A percentile compares a stretch with the other conserved stretches of the same genome.
phyloP scores from a whole-genome alignment of 2,329 filamentous ascomycete genomes.

The Aspergillus caelatus region DNA sequence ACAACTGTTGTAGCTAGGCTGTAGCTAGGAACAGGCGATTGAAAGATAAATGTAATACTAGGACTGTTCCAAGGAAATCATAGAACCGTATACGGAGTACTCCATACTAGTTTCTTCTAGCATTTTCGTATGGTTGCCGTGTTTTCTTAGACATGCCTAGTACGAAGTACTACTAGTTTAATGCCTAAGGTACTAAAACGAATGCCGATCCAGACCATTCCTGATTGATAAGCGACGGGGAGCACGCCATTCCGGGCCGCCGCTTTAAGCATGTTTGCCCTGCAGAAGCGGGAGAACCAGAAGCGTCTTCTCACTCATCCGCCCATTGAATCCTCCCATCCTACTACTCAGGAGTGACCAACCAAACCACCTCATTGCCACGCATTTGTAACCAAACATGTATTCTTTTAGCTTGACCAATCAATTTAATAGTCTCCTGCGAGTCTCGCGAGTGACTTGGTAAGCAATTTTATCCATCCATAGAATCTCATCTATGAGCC shows the following conservation, averaged over 20 bases:
- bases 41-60: neutral
- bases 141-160: neutral
- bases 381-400: slow-evolving; percentile 16
- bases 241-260: slow-evolving; percentile 35
- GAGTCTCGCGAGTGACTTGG: slow-evolving; percentile 17
- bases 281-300: slow-evolving; percentile 1
- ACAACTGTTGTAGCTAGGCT: neutral
- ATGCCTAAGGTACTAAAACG: slow-evolving; percentile 16
- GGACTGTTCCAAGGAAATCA: too few relatives aligned
- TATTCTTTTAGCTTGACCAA: slow-evolving; percentile 18
- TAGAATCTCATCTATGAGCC: slow-evolving; percentile 3
- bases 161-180: neutral
- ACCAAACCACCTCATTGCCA: neutral
- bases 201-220: slow-evolving; percentile 25
- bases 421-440: slow-evolving; percentile 11
- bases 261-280: slow-evolving; percentile 9
- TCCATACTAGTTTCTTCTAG: too few relatives aligned
- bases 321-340: neutral
- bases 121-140: neutral
- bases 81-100: too few relatives aligned
- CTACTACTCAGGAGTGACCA: neutral
- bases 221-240: slow-evolving; percentile 35
- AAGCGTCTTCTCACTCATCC: slow-evolving; percentile 19
- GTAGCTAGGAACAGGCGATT: neutral
- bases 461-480: slow-evolving; percentile 15